Percentiles rank a stretch among this genome's conserved stretches.
Conservation (phyloP, 2,329 filamentous ascomycete species). For the Hysterium pulicare region DNA sequence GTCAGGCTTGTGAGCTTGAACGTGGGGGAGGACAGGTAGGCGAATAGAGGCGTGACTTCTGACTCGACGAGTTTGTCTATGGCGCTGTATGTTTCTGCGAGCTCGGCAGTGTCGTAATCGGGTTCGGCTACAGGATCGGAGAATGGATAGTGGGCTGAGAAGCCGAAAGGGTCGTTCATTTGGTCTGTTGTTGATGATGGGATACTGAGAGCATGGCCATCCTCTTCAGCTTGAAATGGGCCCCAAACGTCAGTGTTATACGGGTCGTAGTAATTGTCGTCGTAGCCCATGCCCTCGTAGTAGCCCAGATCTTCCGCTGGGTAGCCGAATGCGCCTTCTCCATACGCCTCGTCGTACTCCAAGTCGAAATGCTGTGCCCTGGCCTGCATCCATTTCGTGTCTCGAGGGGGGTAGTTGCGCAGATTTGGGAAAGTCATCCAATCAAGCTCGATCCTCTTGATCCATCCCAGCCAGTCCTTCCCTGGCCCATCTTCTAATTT, state of each 20-base stretch:
- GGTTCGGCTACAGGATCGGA: slow-evolving; percentile 16
- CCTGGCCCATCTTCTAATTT: slow-evolving; percentile 16
- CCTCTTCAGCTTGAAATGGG: not conserved
- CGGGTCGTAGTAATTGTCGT: slow-evolving; percentile 34
- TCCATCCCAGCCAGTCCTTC: slow-evolving; percentile 27
- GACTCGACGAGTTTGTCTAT: slow-evolving; percentile 28
- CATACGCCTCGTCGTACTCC: slow-evolving; percentile 22
- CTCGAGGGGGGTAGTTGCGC: slow-evolving; percentile 27
- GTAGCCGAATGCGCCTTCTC: slow-evolving; percentile 30
- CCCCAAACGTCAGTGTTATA: slow-evolving; percentile 21
- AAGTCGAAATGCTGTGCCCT: slow-evolving; percentile 20
- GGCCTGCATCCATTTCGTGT: slow-evolving; percentile 18
- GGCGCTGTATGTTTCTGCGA: slow-evolving; percentile 24
- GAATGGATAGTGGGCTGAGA: slow-evolving; percentile 31
- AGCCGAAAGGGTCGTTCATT: slow-evolving; percentile 24
- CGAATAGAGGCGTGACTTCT: slow-evolving; percentile 34
- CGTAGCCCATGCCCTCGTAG: slow-evolving; percentile 30
- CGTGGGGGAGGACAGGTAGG: slow-evolving; percentile 21
- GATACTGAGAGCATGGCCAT: slow-evolving; percentile 12
- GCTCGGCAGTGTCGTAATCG: slow-evolving; percentile 5
- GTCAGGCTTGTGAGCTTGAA: slow-evolving; percentile 29
- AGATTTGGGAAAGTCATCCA: slow-evolving; percentile 36
- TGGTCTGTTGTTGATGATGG: slow-evolving; percentile 11
- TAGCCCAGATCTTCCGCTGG: slow-evolving; percentile 19
- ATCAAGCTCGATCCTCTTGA: slow-evolving; percentile 30